Base-by-base conservation (phyloP, 2,329 filamentous ascomycete genomes). In the Periglandula ipomoeae region DNA sequence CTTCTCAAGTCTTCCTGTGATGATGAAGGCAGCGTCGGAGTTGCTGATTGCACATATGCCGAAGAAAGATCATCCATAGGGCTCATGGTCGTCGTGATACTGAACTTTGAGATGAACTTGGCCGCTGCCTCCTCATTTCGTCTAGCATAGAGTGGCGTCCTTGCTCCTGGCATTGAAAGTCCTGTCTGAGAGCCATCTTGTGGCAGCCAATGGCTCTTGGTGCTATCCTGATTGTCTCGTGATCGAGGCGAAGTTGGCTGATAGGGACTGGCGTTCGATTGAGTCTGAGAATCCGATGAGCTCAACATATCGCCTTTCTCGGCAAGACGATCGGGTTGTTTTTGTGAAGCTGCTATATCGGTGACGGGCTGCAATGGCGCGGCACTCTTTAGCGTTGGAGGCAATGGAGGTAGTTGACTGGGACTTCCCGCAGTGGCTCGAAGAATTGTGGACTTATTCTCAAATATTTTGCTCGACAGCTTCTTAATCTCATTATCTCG, bases 1-100 rank as follows among this genome's bases (percentile, higher is more conserved):
- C 74, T 70, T 54, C 71, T 70, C 17, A 56, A 57, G 41, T 59
- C 64, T 13, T 62, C 59, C 46, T 57, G 45, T 26, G 59, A 49
- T 41, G 44, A 44, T 17, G 47, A 49, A 30, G 42, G 38, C 39
- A 50, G 5, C 44, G 39, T 4, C 9, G 42, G 45, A 27, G 46
- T 37, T 23, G 51, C 49, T 4, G 53, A 45, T 8, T 42, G 44
- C 8, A 45, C 27, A 24, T 47, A 39, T n/a, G 24, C 45, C 10
- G 49, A 48, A 5, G 43, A 49, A 34, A 39, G 22, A 5, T 56
- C 54, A 7, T 54, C 46, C 0, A 42, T 13, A n/a, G 49, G 38
- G 22, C 52, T 55, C 17, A 53, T 41, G 5, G 52, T 47, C 2
- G 60, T 65, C 27, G 61, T 59, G 3, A 63, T 52, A 50, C 66